A percentile compares a stretch with the other conserved stretches of the same genome.
phyloP scores from a whole-genome alignment of 2,329 filamentous ascomycete species.

The Cytospora schulzeri region DNA sequence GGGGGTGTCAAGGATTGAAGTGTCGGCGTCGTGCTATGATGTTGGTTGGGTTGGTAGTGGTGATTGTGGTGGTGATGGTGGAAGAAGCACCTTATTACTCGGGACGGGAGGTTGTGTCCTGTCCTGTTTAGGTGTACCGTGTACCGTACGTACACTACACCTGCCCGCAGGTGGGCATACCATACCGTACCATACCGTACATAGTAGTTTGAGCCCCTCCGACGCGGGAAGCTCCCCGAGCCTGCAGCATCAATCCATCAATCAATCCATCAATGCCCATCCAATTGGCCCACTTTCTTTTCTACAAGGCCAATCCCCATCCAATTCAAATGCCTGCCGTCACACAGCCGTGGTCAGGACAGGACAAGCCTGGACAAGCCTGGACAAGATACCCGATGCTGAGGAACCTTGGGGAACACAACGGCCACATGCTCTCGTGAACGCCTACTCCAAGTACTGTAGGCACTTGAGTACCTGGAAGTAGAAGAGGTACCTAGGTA shows the following conservation, averaged over 20 bases:
- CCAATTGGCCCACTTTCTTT: not conserved
- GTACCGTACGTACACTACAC: too few species aligned
- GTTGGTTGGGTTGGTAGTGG: conserved; percentile 1
- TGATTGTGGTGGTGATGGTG: not conserved
- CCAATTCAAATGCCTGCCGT: not conserved
- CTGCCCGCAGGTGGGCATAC: too few species aligned
- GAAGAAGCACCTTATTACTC: conserved; percentile 5
- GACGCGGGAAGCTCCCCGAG: not conserved
- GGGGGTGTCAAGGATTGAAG: not conserved
- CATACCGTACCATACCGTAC: not conserved
- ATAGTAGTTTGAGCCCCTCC: not conserved
- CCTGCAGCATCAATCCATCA: not conserved
- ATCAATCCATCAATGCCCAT: too few species aligned
- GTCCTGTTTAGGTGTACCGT: not conserved
- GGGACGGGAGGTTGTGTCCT: not conserved
- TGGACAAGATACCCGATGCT: not conserved
- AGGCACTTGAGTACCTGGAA: not conserved
- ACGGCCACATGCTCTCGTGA: not conserved
- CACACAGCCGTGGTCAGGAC: not conserved
- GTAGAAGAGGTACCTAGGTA: not conserved
- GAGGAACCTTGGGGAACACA: not conserved
- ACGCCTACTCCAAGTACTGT: too few species aligned
- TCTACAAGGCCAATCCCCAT: not conserved
- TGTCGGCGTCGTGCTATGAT: not conserved
- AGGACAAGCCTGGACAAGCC: not conserved